Base-by-base conservation (phyloP, 1,284 basidiomycete genomes). In the Pseudozyma sp. region DNA sequence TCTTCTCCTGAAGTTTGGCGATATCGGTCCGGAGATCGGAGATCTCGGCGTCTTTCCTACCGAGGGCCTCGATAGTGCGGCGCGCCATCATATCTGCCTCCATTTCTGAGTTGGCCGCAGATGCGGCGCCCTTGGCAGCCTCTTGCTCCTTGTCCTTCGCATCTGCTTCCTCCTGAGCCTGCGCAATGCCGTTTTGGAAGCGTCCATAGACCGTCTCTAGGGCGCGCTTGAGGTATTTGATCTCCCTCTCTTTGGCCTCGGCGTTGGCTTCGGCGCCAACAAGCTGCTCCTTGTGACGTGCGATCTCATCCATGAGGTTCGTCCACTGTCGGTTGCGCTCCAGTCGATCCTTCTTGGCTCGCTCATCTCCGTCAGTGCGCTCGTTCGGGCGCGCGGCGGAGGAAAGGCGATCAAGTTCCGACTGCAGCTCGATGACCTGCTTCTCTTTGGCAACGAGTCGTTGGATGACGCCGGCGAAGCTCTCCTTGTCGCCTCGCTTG, bases 401-500 rank as follows among this genome's bases (percentile, higher is more conserved):
- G 0, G 76, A 60, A 6, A 76, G 39, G 33, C 88, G 87, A 68
- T 92, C 92, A 8, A 94, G 84, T 75, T 94, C 92, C 4, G 88
- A 87, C 81, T 91, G 90, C 6, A 95, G 87, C 61, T 90, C 89
- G 7, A 89, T 83, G 2, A 93, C 92, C 82, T 94, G 89, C 81
- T 92, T 93, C 85, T 95, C 93, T 83, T 94, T 94, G 79, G 90
- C 88, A 4, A 92, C 88, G 7, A 95, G 86, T 8, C 92, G 89
- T 79, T 93, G 92, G 11, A 94, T 89, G n/a, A 94, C 83, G 2
- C 91, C 92, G 71, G 90, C 88, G 64, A 92, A 88, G 74, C 88
- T 90, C 88, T 80, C 78, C 43, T 67, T 73, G 35, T 78, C 71
- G 24, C 71, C 69, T 7, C 66, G 57, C 49, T 65, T 70, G 5